Conservation (phyloP, 345 rosid species). For the Populus tremula region DNA sequence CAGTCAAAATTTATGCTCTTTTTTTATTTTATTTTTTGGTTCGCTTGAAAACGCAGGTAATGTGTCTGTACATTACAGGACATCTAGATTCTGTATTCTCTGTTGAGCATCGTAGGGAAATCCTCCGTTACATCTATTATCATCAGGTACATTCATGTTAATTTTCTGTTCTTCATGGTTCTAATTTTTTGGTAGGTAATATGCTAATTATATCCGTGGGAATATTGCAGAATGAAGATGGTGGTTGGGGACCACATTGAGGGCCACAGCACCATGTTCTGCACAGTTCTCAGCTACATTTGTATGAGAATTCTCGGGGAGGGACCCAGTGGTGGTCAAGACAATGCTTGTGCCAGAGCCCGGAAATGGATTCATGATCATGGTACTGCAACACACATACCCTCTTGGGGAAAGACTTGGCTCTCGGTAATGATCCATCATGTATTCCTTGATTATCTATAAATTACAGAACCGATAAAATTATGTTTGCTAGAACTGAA, state of each 20-base stretch:
- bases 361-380: slow-evolving; percentile 26
- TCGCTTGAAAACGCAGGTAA: slow-evolving; percentile 6
- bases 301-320: slow-evolving; percentile 21
- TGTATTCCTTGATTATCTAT: too few species aligned
- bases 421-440: slow-evolving; percentile 19
- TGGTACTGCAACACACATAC: slow-evolving; percentile 23
- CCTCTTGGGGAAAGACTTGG: slow-evolving; percentile 33
- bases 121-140: slow-evolving; percentile 18
- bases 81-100: slow-evolving; percentile 17
- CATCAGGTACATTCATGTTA: slow-evolving; percentile 10
- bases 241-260: slow-evolving; percentile 31
- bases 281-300: slow-evolving; percentile 22
- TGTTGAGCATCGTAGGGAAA: slow-evolving; percentile 13
- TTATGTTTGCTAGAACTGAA: too few species aligned
- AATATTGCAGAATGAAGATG: slow-evolving; percentile 22
- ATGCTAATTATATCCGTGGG: background rate
- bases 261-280: slow-evolving; percentile 29
- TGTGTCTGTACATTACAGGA: slow-evolving; percentile 25
- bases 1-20: too few species aligned
- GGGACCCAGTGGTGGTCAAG: slow-evolving; percentile 19
- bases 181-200: background rate
- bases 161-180: background rate
- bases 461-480: too few species aligned
- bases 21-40: too few species aligned
- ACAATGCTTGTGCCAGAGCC: slow-evolving; percentile 22